Evolutionary conservation across 2,329 filamentous ascomycete genomes (phyloP).

Genomic region (Pseudocercospora ulei): DNA sequence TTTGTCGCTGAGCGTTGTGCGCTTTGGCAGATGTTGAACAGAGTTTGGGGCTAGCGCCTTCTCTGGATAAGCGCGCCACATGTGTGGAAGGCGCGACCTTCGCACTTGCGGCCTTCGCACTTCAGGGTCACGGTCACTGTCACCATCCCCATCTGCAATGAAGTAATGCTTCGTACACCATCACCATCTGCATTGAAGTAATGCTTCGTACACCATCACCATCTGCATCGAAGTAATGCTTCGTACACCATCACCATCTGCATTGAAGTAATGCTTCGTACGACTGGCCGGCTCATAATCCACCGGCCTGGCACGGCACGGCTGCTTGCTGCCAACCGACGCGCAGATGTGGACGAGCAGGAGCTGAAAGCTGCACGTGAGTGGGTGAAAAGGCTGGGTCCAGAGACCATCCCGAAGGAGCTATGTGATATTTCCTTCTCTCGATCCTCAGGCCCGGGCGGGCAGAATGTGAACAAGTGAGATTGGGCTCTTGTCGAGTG

Average conservation of each 20-base stretch:
- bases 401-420: constrained; percentile 47
- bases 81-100: too few species aligned
- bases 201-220: too few species aligned
- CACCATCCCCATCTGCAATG: too few species aligned
- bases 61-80: too few species aligned
- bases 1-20: background rate
- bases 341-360: constrained; percentile 22
- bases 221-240: too few species aligned
- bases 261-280: constrained; percentile 2
- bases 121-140: too few species aligned
- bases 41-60: too few species aligned
- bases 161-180: too few species aligned
- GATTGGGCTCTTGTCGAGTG: constrained; percentile 16
- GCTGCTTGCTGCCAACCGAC: constrained; percentile 14
- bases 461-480: constrained; percentile 62
- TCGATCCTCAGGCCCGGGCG: constrained; percentile 55
- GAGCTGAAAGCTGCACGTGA: constrained; percentile 40
- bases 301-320: constrained; percentile 6
- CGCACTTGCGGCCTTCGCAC: too few species aligned
- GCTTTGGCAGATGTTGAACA: too few species aligned
- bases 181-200: too few species aligned
- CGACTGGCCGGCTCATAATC: background rate
- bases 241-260: too few species aligned
- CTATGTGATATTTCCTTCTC: constrained; percentile 54
- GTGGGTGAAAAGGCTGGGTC: constrained; percentile 49